Percentiles rank a stretch among this genome's conserved stretches.
Conservation (phyloP, 768 basidiomycete species). For the Tulasnella sp. region DNA sequence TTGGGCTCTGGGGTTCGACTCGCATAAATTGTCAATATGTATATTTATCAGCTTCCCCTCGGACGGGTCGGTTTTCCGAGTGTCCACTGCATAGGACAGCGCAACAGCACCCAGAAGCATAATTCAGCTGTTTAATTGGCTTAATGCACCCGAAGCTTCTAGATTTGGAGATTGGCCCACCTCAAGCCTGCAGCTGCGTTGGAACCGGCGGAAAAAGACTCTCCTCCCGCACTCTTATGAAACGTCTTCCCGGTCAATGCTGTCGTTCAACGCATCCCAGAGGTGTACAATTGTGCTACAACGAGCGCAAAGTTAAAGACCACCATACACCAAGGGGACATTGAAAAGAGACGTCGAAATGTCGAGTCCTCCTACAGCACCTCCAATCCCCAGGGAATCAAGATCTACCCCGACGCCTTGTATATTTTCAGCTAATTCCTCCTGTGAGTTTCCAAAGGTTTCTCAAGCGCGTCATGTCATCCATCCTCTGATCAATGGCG, state of each 20-base stretch:
- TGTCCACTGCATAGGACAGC: background rate
- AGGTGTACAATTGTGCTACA: background rate
- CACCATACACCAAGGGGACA: background rate
- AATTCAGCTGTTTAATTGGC: background rate
- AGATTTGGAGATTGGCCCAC: background rate
- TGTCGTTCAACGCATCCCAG: background rate
- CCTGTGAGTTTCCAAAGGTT: background rate
- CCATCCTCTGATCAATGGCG: background rate
- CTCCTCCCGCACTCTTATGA: background rate
- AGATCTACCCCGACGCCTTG: background rate
- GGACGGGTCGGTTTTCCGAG: background rate
- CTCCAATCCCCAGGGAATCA: background rate
- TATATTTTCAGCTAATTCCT: background rate
- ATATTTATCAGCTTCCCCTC: background rate
- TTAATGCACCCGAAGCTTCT: background rate
- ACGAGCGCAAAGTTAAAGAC: background rate
- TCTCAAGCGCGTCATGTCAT: background rate
- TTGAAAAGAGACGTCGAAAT: background rate
- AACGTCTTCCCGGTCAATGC: background rate
- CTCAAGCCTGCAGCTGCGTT: background rate
- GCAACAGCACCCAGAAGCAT: background rate
- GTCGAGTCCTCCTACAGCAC: background rate
- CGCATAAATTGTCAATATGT: background rate
- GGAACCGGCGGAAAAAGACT: background rate
- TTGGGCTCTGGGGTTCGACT: background rate